phyloP scores from a whole-genome alignment of 805 yeast species.

The Monosporozyma solicola region DNA sequence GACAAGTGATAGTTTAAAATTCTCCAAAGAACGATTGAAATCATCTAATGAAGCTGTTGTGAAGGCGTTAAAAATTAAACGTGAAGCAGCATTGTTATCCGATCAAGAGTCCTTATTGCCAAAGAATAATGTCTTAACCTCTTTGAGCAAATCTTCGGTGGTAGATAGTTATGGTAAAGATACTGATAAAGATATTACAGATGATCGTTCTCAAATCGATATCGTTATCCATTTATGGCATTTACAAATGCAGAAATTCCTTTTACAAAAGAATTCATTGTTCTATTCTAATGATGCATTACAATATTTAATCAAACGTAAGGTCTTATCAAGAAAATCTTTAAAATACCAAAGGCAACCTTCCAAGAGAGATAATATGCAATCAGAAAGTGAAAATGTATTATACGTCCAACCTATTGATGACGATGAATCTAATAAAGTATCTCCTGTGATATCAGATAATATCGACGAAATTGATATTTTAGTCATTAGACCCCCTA shows the following conservation, averaged over 20 bases:
- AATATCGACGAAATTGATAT: constrained; percentile 20
- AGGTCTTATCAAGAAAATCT: constrained; percentile 9
- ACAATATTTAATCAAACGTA: constrained; percentile 16
- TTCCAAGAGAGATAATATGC: background rate
- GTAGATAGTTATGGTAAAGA: background rate
- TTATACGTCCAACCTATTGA: background rate
- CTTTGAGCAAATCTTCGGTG: background rate
- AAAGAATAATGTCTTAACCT: background rate
- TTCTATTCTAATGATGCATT: constrained; percentile 22
- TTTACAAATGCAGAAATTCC: constrained; percentile 16
- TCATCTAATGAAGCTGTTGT: constrained; percentile 17
- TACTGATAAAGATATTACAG: constrained; percentile 6
- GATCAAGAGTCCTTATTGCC: background rate
- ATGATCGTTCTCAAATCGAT: constrained; percentile 16
- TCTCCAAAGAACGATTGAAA: constrained; percentile 16
- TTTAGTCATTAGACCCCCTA: constrained; percentile 19
- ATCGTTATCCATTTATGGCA: constrained; percentile 21
- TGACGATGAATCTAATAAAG: background rate
- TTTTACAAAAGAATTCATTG: constrained; percentile 19
- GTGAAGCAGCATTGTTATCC: background rate
- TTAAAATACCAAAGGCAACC: background rate
- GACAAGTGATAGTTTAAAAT: constrained; percentile 13
- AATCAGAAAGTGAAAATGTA: background rate
- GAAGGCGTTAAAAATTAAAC: constrained; percentile 13
- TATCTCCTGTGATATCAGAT: constrained; percentile 1